A percentile compares a stretch with the other conserved stretches of the same genome.
phyloP scores from a whole-genome alignment of 1,284 basidiomycete species.

The Cutaneotrichosporon sp. region DNA sequence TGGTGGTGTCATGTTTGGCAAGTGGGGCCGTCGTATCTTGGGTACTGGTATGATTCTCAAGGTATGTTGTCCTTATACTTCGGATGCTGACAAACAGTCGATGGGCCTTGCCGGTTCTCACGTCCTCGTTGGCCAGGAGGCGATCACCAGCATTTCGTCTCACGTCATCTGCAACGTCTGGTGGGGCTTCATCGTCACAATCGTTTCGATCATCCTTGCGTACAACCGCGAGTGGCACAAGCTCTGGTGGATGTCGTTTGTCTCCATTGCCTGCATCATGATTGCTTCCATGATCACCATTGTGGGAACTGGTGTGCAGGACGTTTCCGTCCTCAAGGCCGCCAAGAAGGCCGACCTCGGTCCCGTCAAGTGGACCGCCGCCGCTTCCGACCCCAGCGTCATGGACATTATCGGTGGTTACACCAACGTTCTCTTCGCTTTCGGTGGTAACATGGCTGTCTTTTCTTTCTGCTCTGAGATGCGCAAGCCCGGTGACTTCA shows the following conservation, averaged over 20 bases:
- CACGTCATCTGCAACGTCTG: slow-evolving; percentile 42
- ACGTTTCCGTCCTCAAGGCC: slow-evolving; percentile 17
- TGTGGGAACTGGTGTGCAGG: slow-evolving; percentile 32
- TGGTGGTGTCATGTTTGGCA: slow-evolving; percentile 38
- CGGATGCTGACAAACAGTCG: slow-evolving; percentile 14
- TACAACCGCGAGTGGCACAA: slow-evolving; percentile 34
- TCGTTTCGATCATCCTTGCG: slow-evolving; percentile 29
- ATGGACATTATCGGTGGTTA: slow-evolving; percentile 35
- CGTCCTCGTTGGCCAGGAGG: slow-evolving; percentile 37
- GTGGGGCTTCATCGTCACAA: slow-evolving; percentile 33
- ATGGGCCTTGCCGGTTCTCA: slow-evolving; percentile 42
- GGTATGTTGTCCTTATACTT: slow-evolving; percentile 14
- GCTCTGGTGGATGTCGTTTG: slow-evolving; percentile 31
- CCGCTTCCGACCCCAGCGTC: slow-evolving; percentile 28
- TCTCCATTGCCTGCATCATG: slow-evolving; percentile 34
- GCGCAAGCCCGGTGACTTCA: slow-evolving; percentile 40
- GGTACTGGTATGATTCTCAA: slow-evolving; percentile 34
- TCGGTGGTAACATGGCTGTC: slow-evolving; percentile 40
- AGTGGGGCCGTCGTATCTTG: slow-evolving; percentile 31
- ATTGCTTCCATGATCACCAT: slow-evolving; percentile 36
- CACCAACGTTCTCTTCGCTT: slow-evolving; percentile 40
- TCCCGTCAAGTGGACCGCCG: slow-evolving; percentile 33
- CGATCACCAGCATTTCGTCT: slow-evolving; percentile 29
- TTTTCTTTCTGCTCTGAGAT: slow-evolving; percentile 43
- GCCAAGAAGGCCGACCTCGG: slow-evolving; percentile 5